Evolutionary conservation across 2,329 filamentous ascomycete genomes (phyloP).

Genomic region (Fusarium luffae): DNA sequence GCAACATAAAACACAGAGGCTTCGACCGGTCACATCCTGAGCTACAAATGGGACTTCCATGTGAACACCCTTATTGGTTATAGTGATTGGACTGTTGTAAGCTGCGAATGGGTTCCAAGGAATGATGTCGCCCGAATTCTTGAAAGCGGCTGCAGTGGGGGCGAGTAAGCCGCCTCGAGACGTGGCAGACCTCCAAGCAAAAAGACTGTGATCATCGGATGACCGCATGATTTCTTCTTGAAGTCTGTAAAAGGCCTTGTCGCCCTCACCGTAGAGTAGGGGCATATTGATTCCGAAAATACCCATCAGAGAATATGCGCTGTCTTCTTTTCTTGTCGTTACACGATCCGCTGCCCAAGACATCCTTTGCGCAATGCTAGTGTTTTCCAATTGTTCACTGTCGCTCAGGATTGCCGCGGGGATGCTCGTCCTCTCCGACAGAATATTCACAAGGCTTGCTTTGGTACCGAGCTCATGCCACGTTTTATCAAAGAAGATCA

Average conservation of each 20-base stretch:
- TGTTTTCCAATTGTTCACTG: background rate
- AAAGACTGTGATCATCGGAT: constrained; percentile 2
- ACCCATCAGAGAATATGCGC: constrained; percentile 11
- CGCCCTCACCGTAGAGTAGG: background rate
- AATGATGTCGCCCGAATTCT: background rate
- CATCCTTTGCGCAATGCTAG: constrained; percentile 14
- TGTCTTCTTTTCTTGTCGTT: constrained; percentile 5
- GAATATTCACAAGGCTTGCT: rapidly evolving
- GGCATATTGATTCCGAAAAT: constrained; percentile 9
- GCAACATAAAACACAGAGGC: constrained; percentile 15
- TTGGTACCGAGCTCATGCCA: constrained; percentile 7
- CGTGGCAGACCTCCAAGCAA: background rate
- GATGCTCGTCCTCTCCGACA: background rate
- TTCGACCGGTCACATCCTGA: background rate
- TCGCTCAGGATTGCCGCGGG: background rate
- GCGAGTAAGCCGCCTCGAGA: background rate
- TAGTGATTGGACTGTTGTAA: background rate
- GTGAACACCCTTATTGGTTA: constrained; percentile 15
- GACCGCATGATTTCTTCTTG: constrained; percentile 18
- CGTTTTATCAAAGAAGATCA: background rate
- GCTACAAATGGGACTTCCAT: constrained; percentile 15
- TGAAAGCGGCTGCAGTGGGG: background rate
- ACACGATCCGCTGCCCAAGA: constrained; percentile 12
- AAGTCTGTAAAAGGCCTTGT: constrained; percentile 11
- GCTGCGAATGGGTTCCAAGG: constrained; percentile 9